phyloP scores from a whole-genome alignment of 2,329 filamentous ascomycete species.

The Pezicula neosporulosa region DNA sequence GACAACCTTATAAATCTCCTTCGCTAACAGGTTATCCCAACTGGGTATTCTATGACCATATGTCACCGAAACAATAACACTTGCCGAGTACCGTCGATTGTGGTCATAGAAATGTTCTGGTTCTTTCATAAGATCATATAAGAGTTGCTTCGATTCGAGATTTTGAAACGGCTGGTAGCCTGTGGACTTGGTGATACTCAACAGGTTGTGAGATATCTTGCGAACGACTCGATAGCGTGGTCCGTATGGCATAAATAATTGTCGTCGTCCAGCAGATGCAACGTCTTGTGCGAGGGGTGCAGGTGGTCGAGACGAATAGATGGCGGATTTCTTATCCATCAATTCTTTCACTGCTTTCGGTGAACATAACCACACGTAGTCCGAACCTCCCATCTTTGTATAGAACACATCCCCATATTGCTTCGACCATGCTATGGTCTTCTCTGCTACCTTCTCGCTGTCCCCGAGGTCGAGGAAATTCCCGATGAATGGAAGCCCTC shows the following conservation, averaged over 20 bases:
- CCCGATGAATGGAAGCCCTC: constrained; percentile 35
- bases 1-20: constrained; percentile 30
- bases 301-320: constrained; percentile 35
- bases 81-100: constrained; percentile 37
- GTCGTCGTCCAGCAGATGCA: constrained; percentile 18
- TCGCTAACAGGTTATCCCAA: constrained; percentile 31
- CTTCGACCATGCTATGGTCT: constrained; percentile 30
- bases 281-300: constrained; percentile 33
- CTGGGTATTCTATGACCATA: constrained; percentile 35
- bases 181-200: constrained; percentile 21
- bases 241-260: constrained; percentile 26
- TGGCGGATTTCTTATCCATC: constrained; percentile 20
- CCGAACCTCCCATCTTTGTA: constrained; percentile 35
- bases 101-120: constrained; percentile 35
- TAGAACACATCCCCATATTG: constrained; percentile 35
- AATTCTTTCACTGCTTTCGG: constrained; percentile 19
- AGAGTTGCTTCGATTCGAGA: constrained; percentile 29
- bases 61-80: constrained; percentile 37
- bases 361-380: constrained; percentile 35
- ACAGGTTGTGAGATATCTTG: constrained; percentile 22
- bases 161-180: constrained; percentile 26
- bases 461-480: constrained; percentile 34
- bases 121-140: constrained; percentile 30
- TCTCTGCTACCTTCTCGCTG: constrained; percentile 24
- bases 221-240: constrained; percentile 23